A percentile compares a stretch with the other conserved stretches of the same genome.
phyloP scores from a whole-genome alignment of 768 basidiomycete genomes.

The Plicaturopsis crispa region DNA sequence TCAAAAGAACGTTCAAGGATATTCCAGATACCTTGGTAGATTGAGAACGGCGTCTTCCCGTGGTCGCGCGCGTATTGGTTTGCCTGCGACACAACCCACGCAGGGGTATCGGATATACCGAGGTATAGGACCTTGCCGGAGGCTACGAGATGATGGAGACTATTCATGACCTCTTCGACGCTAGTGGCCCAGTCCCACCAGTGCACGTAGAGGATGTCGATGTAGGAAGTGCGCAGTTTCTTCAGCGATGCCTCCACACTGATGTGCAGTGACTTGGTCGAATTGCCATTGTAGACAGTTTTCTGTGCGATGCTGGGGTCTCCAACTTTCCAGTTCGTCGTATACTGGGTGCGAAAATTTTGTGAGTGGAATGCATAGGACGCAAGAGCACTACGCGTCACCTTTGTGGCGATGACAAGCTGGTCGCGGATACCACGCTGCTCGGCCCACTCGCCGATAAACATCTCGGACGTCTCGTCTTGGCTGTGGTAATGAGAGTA shows the following conservation, averaged over 20 bases:
- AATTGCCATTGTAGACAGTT: constrained; percentile 27
- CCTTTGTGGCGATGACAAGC: constrained; percentile 37
- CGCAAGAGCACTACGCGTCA: constrained; percentile 3
- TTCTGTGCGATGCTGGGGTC: constrained; percentile 6
- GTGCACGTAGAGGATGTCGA: constrained; percentile 38
- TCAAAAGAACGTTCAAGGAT: constrained; percentile 27
- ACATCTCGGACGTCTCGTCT: constrained; percentile 31
- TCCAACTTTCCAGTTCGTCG: constrained; percentile 13
- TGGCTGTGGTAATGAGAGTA: constrained; percentile 16
- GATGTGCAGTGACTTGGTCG: constrained; percentile 27
- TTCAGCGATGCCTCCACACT: constrained; percentile 24
- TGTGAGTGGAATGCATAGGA: not conserved
- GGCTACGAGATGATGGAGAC: constrained; percentile 41
- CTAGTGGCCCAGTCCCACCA: constrained; percentile 46
- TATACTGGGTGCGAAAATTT: constrained; percentile 10
- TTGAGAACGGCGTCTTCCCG: constrained; percentile 30
- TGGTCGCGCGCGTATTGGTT: constrained; percentile 33
- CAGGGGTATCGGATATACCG: constrained; percentile 9
- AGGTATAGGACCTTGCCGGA: constrained; percentile 43
- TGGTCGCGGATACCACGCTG: constrained; percentile 34
- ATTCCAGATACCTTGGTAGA: constrained; percentile 32
- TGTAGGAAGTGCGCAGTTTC: constrained; percentile 33
- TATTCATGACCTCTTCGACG: constrained; percentile 50
- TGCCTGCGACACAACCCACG: constrained; percentile 15
- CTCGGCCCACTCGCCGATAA: constrained; percentile 43